phyloP scores from a whole-genome alignment of 768 basidiomycete genomes.

The Auriculariales sp. region DNA sequence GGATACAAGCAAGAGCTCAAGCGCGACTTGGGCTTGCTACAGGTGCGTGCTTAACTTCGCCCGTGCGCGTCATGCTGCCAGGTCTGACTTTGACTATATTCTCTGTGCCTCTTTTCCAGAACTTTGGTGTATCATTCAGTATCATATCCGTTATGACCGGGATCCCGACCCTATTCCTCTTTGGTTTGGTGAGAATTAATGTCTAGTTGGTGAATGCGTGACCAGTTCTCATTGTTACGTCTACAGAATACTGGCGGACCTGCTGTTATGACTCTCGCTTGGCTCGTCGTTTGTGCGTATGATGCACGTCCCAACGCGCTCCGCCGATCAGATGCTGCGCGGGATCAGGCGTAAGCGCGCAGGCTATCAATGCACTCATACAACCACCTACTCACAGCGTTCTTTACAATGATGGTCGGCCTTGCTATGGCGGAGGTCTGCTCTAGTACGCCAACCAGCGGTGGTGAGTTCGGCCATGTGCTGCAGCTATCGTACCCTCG shows the following conservation, averaged over 20 bases:
- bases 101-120: constrained; percentile 24
- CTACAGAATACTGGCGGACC: constrained; percentile 57
- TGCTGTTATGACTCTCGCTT: constrained; percentile 67
- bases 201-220: neutral
- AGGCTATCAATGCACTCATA: no score
- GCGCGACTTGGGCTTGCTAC: constrained; percentile 46
- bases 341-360: neutral
- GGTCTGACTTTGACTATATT: constrained; percentile 1
- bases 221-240: neutral
- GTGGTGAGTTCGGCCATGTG: constrained; percentile 1
- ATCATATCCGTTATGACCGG: constrained; percentile 64
- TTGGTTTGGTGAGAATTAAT: constrained; percentile 39
- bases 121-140: constrained; percentile 62
- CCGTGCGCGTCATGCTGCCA: neutral
- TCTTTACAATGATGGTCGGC: constrained; percentile 58
- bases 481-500: neutral
- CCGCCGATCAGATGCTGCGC: neutral
- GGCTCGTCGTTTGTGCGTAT: constrained; percentile 43
- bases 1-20: constrained; percentile 59
- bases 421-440: constrained; percentile 44
- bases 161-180: constrained; percentile 51
- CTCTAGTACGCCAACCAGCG: neutral
- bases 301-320: no score
- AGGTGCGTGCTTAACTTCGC: constrained; percentile 23
- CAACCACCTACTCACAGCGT: constrained; percentile 28